Evolutionary conservation across 2,329 filamentous ascomycete genomes (phyloP).

Genomic region (Didymella segeticola): DNA sequence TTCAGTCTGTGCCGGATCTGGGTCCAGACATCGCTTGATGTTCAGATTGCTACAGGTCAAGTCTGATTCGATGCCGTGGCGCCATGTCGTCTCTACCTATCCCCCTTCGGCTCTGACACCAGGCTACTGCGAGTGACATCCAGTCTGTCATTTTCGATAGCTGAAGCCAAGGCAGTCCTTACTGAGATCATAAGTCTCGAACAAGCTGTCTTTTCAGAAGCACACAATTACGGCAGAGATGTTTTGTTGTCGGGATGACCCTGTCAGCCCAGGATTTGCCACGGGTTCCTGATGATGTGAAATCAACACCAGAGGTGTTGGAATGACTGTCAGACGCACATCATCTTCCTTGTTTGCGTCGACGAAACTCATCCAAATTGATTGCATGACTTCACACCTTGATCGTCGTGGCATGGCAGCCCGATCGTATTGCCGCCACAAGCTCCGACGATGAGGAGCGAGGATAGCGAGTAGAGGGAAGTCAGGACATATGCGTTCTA

Average conservation of each 20-base stretch:
- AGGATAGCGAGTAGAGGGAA: no score
- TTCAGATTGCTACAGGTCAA: slow-evolving; percentile 26
- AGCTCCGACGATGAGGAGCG: neutral
- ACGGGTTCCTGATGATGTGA: neutral
- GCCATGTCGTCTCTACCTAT: slow-evolving; percentile 32
- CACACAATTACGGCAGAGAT: neutral
- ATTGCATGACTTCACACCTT: neutral
- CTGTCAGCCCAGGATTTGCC: neutral
- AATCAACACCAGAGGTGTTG: neutral
- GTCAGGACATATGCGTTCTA: neutral
- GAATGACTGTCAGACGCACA: neutral
- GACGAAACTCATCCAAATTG: neutral
- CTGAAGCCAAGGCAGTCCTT: slow-evolving; percentile 3
- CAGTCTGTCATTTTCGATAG: neutral
- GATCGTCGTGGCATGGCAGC: neutral
- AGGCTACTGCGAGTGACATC: slow-evolving; percentile 36
- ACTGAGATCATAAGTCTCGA: neutral
- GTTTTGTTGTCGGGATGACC: neutral
- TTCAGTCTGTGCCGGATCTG: slow-evolving; percentile 3
- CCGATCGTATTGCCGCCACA: neutral
- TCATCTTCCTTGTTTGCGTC: slow-evolving; percentile 3
- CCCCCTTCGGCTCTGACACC: slow-evolving; percentile 27
- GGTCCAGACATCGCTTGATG: slow-evolving; percentile 30
- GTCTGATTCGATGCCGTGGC: slow-evolving; percentile 34
- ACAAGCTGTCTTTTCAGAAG: neutral